phyloP scores from a whole-genome alignment of 164 flowering plant species.

The Liquidambar formosana region DNA sequence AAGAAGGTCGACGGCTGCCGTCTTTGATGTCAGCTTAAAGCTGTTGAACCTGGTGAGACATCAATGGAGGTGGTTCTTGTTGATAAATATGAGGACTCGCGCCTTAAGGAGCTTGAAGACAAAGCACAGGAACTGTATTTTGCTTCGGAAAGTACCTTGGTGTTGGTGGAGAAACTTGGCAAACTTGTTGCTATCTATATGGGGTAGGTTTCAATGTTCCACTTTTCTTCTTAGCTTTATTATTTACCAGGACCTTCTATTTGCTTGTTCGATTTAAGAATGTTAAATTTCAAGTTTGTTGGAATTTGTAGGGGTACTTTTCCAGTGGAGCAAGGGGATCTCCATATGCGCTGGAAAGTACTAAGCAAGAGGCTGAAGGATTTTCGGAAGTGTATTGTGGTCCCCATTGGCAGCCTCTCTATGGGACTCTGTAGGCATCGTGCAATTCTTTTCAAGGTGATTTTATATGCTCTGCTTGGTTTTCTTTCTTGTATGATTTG shows the following conservation, averaged over 20 bases:
- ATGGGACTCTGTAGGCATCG: conserved; percentile 94
- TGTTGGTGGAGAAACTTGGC: conserved; percentile 77
- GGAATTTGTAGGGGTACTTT: conserved; percentile 67
- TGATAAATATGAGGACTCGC: conserved; percentile 64
- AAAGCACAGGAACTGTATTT: conserved; percentile 67
- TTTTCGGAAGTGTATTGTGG: conserved; percentile 61
- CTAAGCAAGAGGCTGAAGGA: conserved; percentile 66
- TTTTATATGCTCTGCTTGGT: not conserved
- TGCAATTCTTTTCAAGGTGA: conserved; percentile 91
- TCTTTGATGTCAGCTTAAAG: conserved; percentile 65
- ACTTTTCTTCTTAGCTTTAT: not conserved
- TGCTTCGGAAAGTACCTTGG: conserved; percentile 56
- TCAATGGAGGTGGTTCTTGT: conserved; percentile 87
- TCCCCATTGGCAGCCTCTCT: conserved; percentile 83
- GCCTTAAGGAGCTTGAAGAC: conserved; percentile 78
- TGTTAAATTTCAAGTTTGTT: conserved; percentile 12
- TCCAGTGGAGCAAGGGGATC: conserved; percentile 80
- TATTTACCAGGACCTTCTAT: not conserved
- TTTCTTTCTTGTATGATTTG: not conserved
- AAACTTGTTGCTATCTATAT: conserved; percentile 76
- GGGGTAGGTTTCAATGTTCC: conserved; percentile 56
- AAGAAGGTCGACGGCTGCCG: conserved; percentile 76
- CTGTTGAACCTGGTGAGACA: conserved; percentile 58
- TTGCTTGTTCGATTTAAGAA: conserved; percentile 9
- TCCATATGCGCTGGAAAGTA: conserved; percentile 66